Evolutionary conservation across 2,329 filamentous ascomycete genomes (phyloP), one percentile per base, ranked within the genome.

Genomic region (Paecilomyces fulvus): DNA sequence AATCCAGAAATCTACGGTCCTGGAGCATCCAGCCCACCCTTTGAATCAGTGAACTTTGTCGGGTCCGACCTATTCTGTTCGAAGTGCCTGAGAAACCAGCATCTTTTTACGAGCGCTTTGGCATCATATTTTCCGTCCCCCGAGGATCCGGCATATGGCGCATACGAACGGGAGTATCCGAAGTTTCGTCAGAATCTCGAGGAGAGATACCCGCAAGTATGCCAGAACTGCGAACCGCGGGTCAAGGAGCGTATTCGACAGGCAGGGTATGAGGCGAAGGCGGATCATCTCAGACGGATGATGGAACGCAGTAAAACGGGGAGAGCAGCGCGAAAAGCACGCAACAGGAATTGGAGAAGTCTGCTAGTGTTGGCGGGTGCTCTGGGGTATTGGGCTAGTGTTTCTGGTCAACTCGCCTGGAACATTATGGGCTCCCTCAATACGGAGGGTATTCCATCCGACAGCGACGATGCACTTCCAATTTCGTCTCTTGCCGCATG

Each of bases 1-100:
- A 74, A 75, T 51, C 70, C 71, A 59, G 70, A 62, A 43, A 61
- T 56, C 43, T 62, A 60, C 62, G 69, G 63, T 30, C 60, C 73
- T 62, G 61, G 66, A 65, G 67, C 73, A 63, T 63, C 68, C 60
- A 60, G 75, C 80, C 59, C 88, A 84, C 67, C 65, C 49, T 64
- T 69, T 57, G 61, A 70, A 58, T 63, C 68, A 43, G 55, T 60
- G 55, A 62, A 68, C 48, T 65, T 69, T 55, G 57, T 64, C 55
- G 68, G 74, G 51, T 70, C 73, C 23, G 71, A 72, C 43, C 72
- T 81, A 56, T 87, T 87, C 70, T 99, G 94, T 79, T 75, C 81
- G 51, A 87, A 81, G 55, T 99, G 94, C 67, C 76, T 92, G 53
- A 90, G 90, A 70, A 97, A 99, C 70, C 94, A 99, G 70, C 85